phyloP scores from a whole-genome alignment of 306 rosid genomes.

The Pachyrhizus erosus region DNA sequence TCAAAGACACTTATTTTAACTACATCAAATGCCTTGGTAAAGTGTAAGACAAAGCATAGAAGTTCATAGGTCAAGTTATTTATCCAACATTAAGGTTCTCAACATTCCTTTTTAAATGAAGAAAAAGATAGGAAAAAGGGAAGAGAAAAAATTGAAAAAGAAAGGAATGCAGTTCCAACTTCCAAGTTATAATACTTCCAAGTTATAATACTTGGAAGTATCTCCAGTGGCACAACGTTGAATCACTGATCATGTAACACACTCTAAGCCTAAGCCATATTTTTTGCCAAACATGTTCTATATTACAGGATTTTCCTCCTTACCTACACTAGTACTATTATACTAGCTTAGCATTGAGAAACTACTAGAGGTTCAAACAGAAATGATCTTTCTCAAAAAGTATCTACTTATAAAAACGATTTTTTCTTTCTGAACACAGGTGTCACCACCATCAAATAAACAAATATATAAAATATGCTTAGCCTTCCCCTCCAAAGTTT shows the following conservation, averaged over 20 bases:
- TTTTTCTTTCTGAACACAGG: neutral
- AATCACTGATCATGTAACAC: conserved; percentile 20
- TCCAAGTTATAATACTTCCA: conserved; percentile 22
- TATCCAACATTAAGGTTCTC: conserved; percentile 18
- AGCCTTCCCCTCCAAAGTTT: conserved; percentile 9
- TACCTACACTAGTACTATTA: neutral
- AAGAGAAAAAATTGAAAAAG: neutral
- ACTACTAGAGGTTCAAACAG: conserved; percentile 17
- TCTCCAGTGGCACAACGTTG: conserved; percentile 15
- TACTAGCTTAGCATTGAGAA: conserved; percentile 7
- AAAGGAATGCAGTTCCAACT: neutral
- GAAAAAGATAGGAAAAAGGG: neutral
- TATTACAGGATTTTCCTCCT: conserved; percentile 2
- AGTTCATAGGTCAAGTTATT: neutral
- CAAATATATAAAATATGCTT: neutral
- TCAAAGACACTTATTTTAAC: neutral
- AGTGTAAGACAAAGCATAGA: neutral
- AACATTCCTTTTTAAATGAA: neutral
- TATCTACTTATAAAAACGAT: conserved; percentile 10
- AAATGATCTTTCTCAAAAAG: conserved; percentile 11
- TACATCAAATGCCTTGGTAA: conserved; percentile 17
- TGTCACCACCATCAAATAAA: conserved; percentile 13
- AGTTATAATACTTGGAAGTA: conserved; percentile 23
- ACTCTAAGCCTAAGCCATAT: neutral
- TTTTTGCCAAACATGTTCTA: neutral